A percentile compares a stretch with the other conserved stretches of the same genome.
phyloP scores from a whole-genome alignment of 2,329 filamentous ascomycete species.

The Trichoderma brevicompactum region DNA sequence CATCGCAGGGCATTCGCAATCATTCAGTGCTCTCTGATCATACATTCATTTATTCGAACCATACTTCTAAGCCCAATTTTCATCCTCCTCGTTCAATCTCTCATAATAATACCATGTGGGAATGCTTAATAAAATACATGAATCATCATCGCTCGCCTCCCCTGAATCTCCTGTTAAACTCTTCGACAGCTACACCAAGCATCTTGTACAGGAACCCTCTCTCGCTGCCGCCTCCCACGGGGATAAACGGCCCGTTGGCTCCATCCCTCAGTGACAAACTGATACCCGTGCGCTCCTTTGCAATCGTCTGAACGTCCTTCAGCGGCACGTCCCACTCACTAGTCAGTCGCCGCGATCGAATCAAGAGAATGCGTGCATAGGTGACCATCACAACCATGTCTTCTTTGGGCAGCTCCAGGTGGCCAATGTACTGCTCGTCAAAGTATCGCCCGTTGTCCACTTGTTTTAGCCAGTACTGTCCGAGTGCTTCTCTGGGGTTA shows the following conservation, averaged over 20 bases:
- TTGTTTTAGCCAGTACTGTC: slow-evolving; percentile 98
- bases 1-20: not conserved
- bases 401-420: slow-evolving; percentile 86
- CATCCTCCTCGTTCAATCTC: not conserved
- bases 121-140: slow-evolving; percentile 1
- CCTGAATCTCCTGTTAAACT: slow-evolving; percentile 67
- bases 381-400: slow-evolving; percentile 91
- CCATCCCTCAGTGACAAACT: slow-evolving; percentile 87
- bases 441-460: slow-evolving; percentile 98
- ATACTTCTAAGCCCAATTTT: slow-evolving; percentile 1
- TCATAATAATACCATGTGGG: not conserved
- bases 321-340: slow-evolving; percentile 96
- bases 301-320: slow-evolving; percentile 95
- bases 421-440: slow-evolving; percentile 95
- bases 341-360: slow-evolving; percentile 80
- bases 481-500: slow-evolving; percentile 90
- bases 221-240: slow-evolving; percentile 83
- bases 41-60: slow-evolving; percentile 4
- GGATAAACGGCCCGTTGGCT: slow-evolving; percentile 92
- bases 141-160: slow-evolving; percentile 39
- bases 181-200: slow-evolving; percentile 67
- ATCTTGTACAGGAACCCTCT: slow-evolving; percentile 67
- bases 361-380: slow-evolving; percentile 84
- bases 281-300: slow-evolving; percentile 93
- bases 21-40: not conserved